Base-by-base conservation (phyloP, 2,329 filamentous ascomycete genomes). In the Paecilomyces sp. region DNA sequence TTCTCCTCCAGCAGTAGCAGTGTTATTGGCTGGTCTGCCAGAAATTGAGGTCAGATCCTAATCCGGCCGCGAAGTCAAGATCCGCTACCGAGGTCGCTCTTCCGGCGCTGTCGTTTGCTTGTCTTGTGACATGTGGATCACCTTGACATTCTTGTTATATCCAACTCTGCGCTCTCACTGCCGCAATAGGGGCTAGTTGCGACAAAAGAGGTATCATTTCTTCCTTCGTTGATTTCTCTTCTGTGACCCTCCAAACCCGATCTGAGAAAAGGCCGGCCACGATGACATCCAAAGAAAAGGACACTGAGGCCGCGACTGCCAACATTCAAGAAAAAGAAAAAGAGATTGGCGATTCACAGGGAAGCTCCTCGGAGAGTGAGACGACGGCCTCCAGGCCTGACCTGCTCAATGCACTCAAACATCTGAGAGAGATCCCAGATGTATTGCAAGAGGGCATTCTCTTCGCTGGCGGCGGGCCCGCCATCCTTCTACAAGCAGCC, bases 361-460 rank as follows among this genome's bases (percentile, higher is more conserved):
- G 61, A 5, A 53, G n/a, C 18, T 54, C 34, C 11, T 58, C 58
- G 6, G 36, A 41, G 13, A 41, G 36, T 41, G 55, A 51, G 18
- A 56, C 57, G 58, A 59, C 57, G 58, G 58, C 54, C 18, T 62
- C 64, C 31, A 33, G 31, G 28, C 58, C 63, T 7, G 64, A 65
- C 33, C 65, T 65, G 25, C 64, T 72, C 2, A 65, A 71, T 30
- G 66, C 67, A 31, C 68, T 74, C 9, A 69, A 72, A 8, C 65
- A 72, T 31, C 65, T 74, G 50, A 68, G 71, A 54, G 68, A 73
- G 31, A 66, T 74, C 6, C 72, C 72, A 9, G 69, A 71, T 30
- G 73, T 74, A 31, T 68, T 74, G 2, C 67, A 67, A 55, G 72
- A 74, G 57, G 72, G 72, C 3, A 72, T 74, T 24, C 58, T 74